Percentiles rank a stretch among this genome's conserved stretches.
Conservation (phyloP, 1,284 basidiomycete genomes). For the Peniophora sp. region DNA sequence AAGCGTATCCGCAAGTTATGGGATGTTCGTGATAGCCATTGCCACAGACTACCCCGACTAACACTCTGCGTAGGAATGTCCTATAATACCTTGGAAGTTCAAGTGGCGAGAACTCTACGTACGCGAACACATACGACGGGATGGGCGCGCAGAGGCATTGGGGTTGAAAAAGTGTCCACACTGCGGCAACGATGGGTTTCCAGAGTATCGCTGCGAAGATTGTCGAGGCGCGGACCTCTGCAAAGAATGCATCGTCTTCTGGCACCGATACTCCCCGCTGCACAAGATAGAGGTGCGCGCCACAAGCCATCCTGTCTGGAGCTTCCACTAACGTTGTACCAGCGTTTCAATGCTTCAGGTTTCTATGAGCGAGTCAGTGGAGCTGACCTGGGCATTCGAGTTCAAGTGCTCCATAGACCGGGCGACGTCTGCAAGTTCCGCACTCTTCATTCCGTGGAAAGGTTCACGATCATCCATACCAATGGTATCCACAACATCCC, state of each 20-base stretch:
- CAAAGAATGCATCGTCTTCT: background rate
- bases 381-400: background rate
- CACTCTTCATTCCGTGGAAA: background rate
- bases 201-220: background rate
- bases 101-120: too few relatives aligned
- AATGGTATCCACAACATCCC: constrained; percentile 4
- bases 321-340: too few relatives aligned
- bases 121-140: too few relatives aligned
- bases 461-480: background rate
- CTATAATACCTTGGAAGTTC: too few relatives aligned
- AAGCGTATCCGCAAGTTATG: too few relatives aligned
- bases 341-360: background rate
- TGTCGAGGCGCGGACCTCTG: background rate
- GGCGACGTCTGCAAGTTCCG: background rate
- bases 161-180: too few relatives aligned
- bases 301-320: too few relatives aligned
- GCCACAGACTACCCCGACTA: too few relatives aligned
- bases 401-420: background rate
- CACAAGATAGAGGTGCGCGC: background rate
- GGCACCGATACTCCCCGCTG: background rate
- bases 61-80: too few relatives aligned
- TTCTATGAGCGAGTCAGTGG: background rate
- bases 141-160: too few relatives aligned
- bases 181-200: background rate
- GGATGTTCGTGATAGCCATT: too few relatives aligned